phyloP scores from a whole-genome alignment of 352 stramenopile genomes.

The Phytophthora tubulina region DNA sequence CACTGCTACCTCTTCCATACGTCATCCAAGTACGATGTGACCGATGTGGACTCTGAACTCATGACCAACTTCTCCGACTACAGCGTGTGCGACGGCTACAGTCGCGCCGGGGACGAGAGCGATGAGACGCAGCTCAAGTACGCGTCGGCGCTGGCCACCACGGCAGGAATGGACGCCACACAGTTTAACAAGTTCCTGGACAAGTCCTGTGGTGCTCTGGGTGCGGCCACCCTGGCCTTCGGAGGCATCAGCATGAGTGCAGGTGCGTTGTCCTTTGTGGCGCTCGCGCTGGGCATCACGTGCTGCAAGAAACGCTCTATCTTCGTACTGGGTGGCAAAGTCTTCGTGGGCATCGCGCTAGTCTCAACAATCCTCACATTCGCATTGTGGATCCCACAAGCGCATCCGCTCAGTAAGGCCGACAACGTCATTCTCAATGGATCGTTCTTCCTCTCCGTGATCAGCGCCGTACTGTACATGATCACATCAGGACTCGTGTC shows the following conservation, averaged over 20 bases:
- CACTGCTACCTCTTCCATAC: constrained; percentile 84
- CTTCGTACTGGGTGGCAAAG: constrained; percentile 61
- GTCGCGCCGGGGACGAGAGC: constrained; percentile 39
- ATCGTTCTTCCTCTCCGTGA: constrained; percentile 64
- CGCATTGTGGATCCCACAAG: constrained; percentile 67
- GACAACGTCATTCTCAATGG: constrained; percentile 68
- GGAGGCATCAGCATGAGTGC: constrained; percentile 50
- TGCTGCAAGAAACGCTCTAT: constrained; percentile 79
- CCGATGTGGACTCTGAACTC: constrained; percentile 42
- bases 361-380: constrained; percentile 64
- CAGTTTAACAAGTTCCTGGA: constrained; percentile 73
- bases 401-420: constrained; percentile 57
- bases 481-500: constrained; percentile 44
- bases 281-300: constrained; percentile 66
- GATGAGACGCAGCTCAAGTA: constrained; percentile 44
- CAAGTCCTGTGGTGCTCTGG: constrained; percentile 63
- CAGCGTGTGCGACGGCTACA: constrained; percentile 72
- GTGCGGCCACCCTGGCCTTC: constrained; percentile 57
- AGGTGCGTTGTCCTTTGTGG: constrained; percentile 58
- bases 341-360: constrained; percentile 53
- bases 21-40: constrained; percentile 60
- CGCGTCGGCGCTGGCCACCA: constrained; percentile 42
- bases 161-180: constrained; percentile 55
- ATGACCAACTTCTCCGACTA: constrained; percentile 60
- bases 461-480: constrained; percentile 61